A percentile compares a stretch with the other conserved stretches of the same genome.
These are phyloP conservation scores for Aureobasidium sp. DNA, from an alignment of 2,329 filamentous ascomycete genomes.

Conservation along the genomic window DNA sequence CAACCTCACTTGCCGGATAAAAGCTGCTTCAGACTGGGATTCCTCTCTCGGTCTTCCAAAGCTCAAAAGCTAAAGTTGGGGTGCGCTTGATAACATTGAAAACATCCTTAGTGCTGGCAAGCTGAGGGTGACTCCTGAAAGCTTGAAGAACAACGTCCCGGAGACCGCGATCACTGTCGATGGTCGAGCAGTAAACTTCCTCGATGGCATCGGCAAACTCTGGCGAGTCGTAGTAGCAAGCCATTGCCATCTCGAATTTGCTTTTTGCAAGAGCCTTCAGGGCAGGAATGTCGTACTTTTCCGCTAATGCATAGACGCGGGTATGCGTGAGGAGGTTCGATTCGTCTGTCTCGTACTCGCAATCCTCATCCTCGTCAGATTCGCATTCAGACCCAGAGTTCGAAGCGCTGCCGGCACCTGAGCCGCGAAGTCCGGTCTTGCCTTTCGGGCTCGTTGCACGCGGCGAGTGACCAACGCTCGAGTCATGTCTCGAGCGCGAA, in stretches of 20 bases:
- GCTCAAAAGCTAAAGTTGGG: constrained; percentile 38
- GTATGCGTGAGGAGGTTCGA: constrained; percentile 39
- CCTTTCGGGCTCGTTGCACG: constrained; percentile 7
- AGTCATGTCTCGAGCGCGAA: background rate
- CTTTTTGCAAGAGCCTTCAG: constrained; percentile 37
- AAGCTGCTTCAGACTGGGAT: constrained; percentile 26
- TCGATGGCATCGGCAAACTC: constrained; percentile 40
- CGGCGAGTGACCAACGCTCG: background rate
- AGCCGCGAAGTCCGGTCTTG: background rate
- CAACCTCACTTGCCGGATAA: background rate
- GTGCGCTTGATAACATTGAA: constrained; percentile 35
- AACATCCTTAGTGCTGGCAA: constrained; percentile 38
- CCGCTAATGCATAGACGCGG: constrained; percentile 41
- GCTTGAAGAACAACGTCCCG: constrained; percentile 39
- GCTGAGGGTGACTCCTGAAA: constrained; percentile 37
- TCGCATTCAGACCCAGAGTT: constrained; percentile 24
- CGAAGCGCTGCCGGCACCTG: background rate
- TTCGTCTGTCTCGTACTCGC: constrained; percentile 29
- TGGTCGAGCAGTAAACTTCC: constrained; percentile 40
- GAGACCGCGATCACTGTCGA: constrained; percentile 41
- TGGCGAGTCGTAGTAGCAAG: constrained; percentile 33
- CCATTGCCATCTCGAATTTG: constrained; percentile 39
- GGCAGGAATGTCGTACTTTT: constrained; percentile 42
- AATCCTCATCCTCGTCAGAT: constrained; percentile 23
- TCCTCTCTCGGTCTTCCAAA: constrained; percentile 40